These are phyloP conservation scores for Andalucia godoyi DNA, from an alignment of 78 protist genomes.

Conservation along the genomic window DNA sequence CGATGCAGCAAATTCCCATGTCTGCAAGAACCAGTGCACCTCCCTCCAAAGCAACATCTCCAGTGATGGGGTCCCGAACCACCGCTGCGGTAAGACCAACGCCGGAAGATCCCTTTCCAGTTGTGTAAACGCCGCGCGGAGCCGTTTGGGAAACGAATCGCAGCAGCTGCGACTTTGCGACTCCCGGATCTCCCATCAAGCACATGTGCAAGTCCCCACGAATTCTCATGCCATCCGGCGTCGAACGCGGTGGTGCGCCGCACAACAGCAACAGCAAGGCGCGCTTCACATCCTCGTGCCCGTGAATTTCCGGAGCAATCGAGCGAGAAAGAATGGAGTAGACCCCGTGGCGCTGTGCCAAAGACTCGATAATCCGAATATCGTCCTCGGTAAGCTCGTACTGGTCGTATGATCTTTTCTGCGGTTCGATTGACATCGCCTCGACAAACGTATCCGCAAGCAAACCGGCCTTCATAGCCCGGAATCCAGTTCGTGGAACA, in stretches of 20 bases:
- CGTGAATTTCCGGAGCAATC: slow-evolving; percentile 98
- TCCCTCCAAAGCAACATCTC: slow-evolving; percentile 89
- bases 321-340: slow-evolving; percentile 44
- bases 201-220: slow-evolving; percentile 95
- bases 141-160: slow-evolving; percentile 27
- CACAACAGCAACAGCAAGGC: slow-evolving; percentile 85
- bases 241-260: slow-evolving; percentile 68
- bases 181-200: slow-evolving; percentile 99
- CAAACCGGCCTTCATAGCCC: slow-evolving; percentile 66
- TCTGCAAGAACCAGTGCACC: slow-evolving; percentile 99
- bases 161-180: slow-evolving; percentile 95
- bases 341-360: not conserved
- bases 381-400: not conserved
- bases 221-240: slow-evolving; percentile 85
- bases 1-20: slow-evolving; percentile 97
- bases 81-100: slow-evolving; percentile 99
- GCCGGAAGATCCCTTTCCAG: slow-evolving; percentile 95
- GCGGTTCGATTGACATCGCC: slow-evolving; percentile 40
- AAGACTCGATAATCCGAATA: not conserved
- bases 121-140: slow-evolving; percentile 78
- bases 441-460: slow-evolving; percentile 75
- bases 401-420: slow-evolving; percentile 58
- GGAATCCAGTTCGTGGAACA: slow-evolving; percentile 43
- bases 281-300: slow-evolving; percentile 94
- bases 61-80: slow-evolving; percentile 63